Base-by-base conservation (phyloP, 2,329 filamentous ascomycete genomes). In the Clonostachys sp. region DNA sequence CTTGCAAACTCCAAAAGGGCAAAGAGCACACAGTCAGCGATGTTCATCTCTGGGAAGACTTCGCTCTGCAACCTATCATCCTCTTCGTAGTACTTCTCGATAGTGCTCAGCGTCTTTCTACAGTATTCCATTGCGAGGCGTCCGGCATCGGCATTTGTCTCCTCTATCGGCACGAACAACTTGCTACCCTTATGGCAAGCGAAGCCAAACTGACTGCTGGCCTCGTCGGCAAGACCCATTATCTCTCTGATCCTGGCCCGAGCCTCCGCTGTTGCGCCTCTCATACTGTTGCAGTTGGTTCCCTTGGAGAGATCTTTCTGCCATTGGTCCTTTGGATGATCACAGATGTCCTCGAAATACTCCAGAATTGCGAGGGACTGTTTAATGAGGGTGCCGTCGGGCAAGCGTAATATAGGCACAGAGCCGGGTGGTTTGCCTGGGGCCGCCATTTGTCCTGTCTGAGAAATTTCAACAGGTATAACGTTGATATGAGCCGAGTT, bases 331-430 rank as follows among this genome's bases (percentile, higher is more conserved):
- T 50, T 34, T 12, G 52, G 53, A 10, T 51, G 48, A 14, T 55
- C 53, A 42, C 53, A 58, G 17, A 57, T 44, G 24, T 57, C 55
- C 48, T 58, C 53, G 34, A 57, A 47, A 45, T 57, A 58, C 3
- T 57, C 51, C 5, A 58, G 39, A 13, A 58, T 57, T 8, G 54
- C 55, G n/a, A 56, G 12, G 4, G 55, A 55, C 41, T 57, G 53
- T 41, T 50, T 54, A 36, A 58, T 57, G 34, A 50, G 51, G n/a
- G 42, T 50, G 3, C 53, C 56, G 33, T 54, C 45, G 13, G 51
- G 51, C 12, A 57, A 41, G 16, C 38, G 16, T 14, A 58, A 48
- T 20, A 56, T 51, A 10, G 55, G 56, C 2, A 53, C 46, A 10
- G 46, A 48, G 2, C 56, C 56, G 12, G 51, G 46, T 2, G 56